phyloP scores from a whole-genome alignment of 192 early-diverging fungal genomes.

The Backusella parvicylindrica region DNA sequence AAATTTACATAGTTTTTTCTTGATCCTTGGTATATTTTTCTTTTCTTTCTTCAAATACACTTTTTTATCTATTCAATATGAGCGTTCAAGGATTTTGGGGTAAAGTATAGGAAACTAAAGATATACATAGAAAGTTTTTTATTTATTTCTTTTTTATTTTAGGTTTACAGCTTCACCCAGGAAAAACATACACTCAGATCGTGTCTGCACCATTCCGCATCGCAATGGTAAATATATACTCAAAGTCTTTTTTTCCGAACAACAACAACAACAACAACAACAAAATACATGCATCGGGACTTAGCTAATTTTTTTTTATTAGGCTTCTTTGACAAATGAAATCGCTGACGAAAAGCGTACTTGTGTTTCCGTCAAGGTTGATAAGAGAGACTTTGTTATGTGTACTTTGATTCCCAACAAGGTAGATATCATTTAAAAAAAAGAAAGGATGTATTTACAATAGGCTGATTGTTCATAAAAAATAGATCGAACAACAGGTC shows the following conservation, averaged over 20 bases:
- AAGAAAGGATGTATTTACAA: too few species aligned
- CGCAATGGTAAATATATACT: slow-evolving; percentile 57
- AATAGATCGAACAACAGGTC: slow-evolving; percentile 65
- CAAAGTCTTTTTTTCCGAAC: neutral
- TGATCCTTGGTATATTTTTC: too few species aligned
- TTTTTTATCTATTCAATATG: slow-evolving; percentile 10
- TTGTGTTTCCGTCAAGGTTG: slow-evolving; percentile 64
- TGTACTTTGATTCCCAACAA: slow-evolving; percentile 78
- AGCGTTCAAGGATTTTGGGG: slow-evolving; percentile 33
- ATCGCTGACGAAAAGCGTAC: slow-evolving; percentile 51
- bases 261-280: neutral
- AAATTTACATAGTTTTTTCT: neutral
- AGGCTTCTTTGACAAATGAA: slow-evolving; percentile 71
- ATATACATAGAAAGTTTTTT: too few species aligned
- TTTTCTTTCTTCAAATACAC: neutral
- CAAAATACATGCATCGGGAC: too few species aligned
- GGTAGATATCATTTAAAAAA: slow-evolving; percentile 13
- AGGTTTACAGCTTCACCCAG: slow-evolving; percentile 63
- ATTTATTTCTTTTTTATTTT: neutral
- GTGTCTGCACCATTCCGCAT: slow-evolving; percentile 79
- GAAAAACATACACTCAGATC: slow-evolving; percentile 73
- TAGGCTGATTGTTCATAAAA: neutral
- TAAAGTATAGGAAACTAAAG: too few species aligned
- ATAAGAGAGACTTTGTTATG: slow-evolving; percentile 71
- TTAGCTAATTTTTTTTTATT: neutral